Evolutionary conservation across 2,329 filamentous ascomycete species (phyloP).

Genomic region (Neonectria hederae): DNA sequence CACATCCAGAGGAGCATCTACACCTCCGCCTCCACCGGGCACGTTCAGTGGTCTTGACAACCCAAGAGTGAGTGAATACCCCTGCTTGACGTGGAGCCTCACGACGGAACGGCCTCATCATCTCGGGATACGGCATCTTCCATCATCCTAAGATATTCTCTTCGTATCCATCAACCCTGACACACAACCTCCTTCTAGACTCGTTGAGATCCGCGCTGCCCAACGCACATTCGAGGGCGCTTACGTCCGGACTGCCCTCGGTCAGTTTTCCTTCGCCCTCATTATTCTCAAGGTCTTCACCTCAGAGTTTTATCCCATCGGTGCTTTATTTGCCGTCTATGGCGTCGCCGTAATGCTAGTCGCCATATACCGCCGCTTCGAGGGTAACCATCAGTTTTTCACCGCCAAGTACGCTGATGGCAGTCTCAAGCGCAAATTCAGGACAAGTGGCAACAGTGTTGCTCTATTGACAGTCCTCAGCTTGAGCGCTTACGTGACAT

Average conservation of each 20-base stretch:
- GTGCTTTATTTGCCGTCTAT: conserved; percentile 94
- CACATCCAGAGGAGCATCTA: conserved; percentile 77
- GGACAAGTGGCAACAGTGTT: conserved; percentile 72
- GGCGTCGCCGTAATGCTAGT: conserved; percentile 85
- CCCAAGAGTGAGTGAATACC: conserved; percentile 69
- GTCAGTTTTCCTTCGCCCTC: conserved; percentile 94
- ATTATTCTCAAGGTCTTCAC: conserved; percentile 95
- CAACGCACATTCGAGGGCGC: conserved; percentile 98
- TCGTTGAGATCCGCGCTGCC: conserved; percentile 93
- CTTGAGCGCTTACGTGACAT: conserved; percentile 64
- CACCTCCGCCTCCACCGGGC: conserved; percentile 85
- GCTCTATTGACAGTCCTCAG: conserved; percentile 66
- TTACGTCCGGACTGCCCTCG: conserved; percentile 92
- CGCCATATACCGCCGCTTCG: conserved; percentile 84
- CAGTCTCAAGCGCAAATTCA: conserved; percentile 61
- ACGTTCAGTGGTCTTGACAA: conserved; percentile 81
- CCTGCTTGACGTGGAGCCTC: conserved; percentile 3
- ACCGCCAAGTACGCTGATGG: conserved; percentile 51
- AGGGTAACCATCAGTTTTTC: conserved; percentile 96
- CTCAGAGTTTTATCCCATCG: conserved; percentile 93
- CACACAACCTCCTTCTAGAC: conserved; percentile 51
- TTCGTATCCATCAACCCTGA: background rate
- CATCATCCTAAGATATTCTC: background rate
- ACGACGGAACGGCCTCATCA: background rate
- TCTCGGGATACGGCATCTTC: background rate